Evolutionary conservation across 2,329 filamentous ascomycete species (phyloP).

Genomic region (Hypomyces rosellus): DNA sequence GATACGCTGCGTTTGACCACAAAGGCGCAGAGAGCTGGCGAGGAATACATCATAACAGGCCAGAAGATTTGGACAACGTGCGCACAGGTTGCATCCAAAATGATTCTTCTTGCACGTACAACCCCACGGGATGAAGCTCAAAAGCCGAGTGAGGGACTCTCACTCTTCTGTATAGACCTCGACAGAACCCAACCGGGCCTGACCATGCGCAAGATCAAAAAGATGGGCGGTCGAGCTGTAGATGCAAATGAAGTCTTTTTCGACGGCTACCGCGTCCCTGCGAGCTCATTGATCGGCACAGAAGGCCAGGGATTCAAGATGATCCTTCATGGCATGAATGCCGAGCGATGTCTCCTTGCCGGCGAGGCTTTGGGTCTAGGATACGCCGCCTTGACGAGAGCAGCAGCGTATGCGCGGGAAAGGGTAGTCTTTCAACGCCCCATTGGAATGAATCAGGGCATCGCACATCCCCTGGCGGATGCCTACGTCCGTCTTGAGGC

Average conservation of each 20-base stretch:
- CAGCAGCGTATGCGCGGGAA: slow-evolving; percentile 59
- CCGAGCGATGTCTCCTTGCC: slow-evolving; percentile 67
- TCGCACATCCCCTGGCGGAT: slow-evolving; percentile 59
- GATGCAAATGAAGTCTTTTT: slow-evolving; percentile 89
- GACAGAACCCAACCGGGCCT: slow-evolving; percentile 54
- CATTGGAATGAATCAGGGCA: slow-evolving; percentile 60
- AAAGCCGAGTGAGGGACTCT: slow-evolving; percentile 69
- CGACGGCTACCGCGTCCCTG: slow-evolving; percentile 65
- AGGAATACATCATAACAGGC: slow-evolving; percentile 61
- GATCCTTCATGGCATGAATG: slow-evolving; percentile 74
- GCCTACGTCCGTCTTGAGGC: slow-evolving; percentile 60
- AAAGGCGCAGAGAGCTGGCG: slow-evolving; percentile 46
- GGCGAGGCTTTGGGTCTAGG: slow-evolving; percentile 76
- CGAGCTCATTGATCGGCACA: slow-evolving; percentile 58
- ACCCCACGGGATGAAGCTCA: slow-evolving; percentile 59
- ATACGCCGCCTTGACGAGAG: slow-evolving; percentile 61
- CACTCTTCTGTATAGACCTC: slow-evolving; percentile 74
- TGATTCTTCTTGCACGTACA: slow-evolving; percentile 76
- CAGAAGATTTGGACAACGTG: slow-evolving; percentile 90
- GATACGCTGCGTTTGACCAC: slow-evolving; percentile 69
- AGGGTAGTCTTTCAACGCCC: slow-evolving; percentile 59
- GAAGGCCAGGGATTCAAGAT: slow-evolving; percentile 76
- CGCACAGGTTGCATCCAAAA: slow-evolving; percentile 74
- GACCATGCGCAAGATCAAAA: slow-evolving; percentile 66
- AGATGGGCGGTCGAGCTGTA: slow-evolving; percentile 78